Base-by-base conservation (phyloP, 2,329 filamentous ascomycete genomes). In the Arthrinium puccinioides region DNA sequence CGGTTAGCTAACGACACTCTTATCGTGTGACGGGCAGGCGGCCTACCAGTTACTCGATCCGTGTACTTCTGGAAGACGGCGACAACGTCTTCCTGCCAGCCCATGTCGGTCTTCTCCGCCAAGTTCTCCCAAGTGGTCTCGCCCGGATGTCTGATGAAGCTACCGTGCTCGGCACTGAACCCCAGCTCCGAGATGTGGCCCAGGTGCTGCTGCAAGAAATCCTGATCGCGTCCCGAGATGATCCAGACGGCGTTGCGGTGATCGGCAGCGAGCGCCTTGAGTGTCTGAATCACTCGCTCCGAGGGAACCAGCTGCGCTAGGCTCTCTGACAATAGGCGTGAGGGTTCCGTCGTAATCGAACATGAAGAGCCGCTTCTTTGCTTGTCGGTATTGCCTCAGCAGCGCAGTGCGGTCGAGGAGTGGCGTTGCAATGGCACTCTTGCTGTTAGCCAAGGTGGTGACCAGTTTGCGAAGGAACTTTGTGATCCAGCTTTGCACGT, bases 311-410 rank as follows among this genome's bases (percentile, higher is more conserved):
- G 92, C 92, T 5, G 87, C 82, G 47, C 84, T 82, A 2, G 92
- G 92, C 53, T 97, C 88, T 49, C 84, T 83, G 38, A 97, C 92
- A 51, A 98, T 97, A 0, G 89, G 87, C 4, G 92, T 97, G 38
- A 98, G 74, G 1, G 92, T 98, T 32, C 92, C 92, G 57, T 98
- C 92, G 54, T 98, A 98, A 64, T 98, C 92, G 56, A 97, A 96
- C 86, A 98, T 90, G 68, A 97, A 95, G 4, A 98, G 70, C 9
- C 92, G 80, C 62, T 85, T 87, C 44, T 75, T 75, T 4, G 87
- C 80, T 26, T 74, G 67, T 42, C 79, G 77, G 61, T 96, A 97
- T 42, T 82, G 81, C 38, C 72, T 66, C 25, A 94, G 67, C 47
- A 96, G 63, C 44, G 78, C 70, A 4, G 79, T 70, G 24, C 81